These are phyloP conservation scores for Nakazawaea wickerhamii DNA, from an alignment of 805 yeast species.

Conservation along the genomic window DNA sequence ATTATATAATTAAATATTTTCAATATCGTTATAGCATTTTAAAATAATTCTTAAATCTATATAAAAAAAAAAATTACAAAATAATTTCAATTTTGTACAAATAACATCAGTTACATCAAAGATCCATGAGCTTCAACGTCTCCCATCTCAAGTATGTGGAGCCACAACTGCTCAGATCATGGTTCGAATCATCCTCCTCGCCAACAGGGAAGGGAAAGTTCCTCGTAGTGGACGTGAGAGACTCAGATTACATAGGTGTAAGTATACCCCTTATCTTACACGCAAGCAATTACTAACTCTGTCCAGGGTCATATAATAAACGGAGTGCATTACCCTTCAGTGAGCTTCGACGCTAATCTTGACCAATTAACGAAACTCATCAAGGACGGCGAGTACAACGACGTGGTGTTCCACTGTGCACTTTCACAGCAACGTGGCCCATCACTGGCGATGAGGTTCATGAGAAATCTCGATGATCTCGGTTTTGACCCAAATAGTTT, in stretches of 20 bases:
- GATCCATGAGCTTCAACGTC: slow-evolving; percentile 15
- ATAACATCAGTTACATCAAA: neutral
- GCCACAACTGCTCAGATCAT: slow-evolving; percentile 37
- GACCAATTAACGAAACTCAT: slow-evolving; percentile 33
- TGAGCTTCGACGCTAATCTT: slow-evolving; percentile 33
- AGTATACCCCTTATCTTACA: slow-evolving; percentile 24
- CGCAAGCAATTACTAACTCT: neutral
- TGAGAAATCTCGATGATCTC: slow-evolving; percentile 36
- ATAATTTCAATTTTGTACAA: neutral
- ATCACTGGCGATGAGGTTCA: slow-evolving; percentile 63
- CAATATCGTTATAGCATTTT: too few relatives aligned
- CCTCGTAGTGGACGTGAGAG: slow-evolving; percentile 79
- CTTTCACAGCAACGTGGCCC: slow-evolving; percentile 92
- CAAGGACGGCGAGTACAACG: slow-evolving; percentile 29
- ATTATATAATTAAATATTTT: too few relatives aligned
- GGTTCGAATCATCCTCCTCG: slow-evolving; percentile 37
- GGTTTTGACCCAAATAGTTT: slow-evolving; percentile 27
- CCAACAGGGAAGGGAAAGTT: slow-evolving; percentile 36
- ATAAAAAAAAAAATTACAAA: neutral
- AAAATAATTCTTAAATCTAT: neutral
- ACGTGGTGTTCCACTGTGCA: slow-evolving; percentile 86
- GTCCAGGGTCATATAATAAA: slow-evolving; percentile 52
- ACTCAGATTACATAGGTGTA: slow-evolving; percentile 71
- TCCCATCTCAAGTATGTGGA: slow-evolving; percentile 43
- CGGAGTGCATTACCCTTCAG: slow-evolving; percentile 52